A percentile compares a stretch with the other conserved stretches of the same genome.
These are phyloP conservation scores for Vanrija sp. DNA, from an alignment of 1,284 basidiomycete genomes.

Conservation along the genomic window DNA sequence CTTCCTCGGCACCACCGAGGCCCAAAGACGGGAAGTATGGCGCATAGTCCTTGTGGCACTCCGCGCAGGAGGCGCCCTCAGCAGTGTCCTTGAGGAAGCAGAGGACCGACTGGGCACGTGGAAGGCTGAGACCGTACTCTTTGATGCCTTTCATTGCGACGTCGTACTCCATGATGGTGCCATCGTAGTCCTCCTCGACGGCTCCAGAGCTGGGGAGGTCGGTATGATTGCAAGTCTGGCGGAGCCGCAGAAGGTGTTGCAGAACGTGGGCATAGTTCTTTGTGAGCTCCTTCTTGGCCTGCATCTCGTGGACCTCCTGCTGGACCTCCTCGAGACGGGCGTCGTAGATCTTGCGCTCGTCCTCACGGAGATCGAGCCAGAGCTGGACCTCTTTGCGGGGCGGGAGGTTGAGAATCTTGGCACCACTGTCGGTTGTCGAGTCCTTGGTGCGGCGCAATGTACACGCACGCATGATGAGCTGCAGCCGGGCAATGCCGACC, in stretches of 20 bases:
- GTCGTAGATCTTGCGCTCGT: constrained; percentile 83
- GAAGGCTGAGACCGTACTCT: constrained; percentile 71
- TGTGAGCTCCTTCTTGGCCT: constrained; percentile 74
- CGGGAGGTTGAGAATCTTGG: constrained; percentile 79
- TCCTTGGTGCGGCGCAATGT: constrained; percentile 96
- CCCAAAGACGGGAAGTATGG: constrained; percentile 46
- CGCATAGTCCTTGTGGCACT: constrained; percentile 76
- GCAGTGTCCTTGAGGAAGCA: constrained; percentile 70
- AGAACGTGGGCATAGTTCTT: constrained; percentile 98
- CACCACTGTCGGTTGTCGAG: constrained; percentile 72
- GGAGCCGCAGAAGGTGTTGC: constrained; percentile 88
- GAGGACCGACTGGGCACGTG: constrained; percentile 74
- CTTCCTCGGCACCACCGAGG: constrained; percentile 53
- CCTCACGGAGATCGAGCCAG: constrained; percentile 74
- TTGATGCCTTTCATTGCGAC: constrained; percentile 70
- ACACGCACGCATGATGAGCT: constrained; percentile 95
- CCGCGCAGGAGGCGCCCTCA: constrained; percentile 78
- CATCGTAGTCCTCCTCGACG: constrained; percentile 50
- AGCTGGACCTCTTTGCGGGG: constrained; percentile 80
- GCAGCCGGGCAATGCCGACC: constrained; percentile 87
- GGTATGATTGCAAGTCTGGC: constrained; percentile 96
- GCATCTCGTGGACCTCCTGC: constrained; percentile 60
- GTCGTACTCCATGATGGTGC: constrained; percentile 68
- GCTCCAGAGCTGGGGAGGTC: constrained; percentile 67
- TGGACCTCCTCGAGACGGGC: constrained; percentile 59